Base-by-base conservation (phyloP, 768 basidiomycete genomes). In the Hydnum rufescens region DNA sequence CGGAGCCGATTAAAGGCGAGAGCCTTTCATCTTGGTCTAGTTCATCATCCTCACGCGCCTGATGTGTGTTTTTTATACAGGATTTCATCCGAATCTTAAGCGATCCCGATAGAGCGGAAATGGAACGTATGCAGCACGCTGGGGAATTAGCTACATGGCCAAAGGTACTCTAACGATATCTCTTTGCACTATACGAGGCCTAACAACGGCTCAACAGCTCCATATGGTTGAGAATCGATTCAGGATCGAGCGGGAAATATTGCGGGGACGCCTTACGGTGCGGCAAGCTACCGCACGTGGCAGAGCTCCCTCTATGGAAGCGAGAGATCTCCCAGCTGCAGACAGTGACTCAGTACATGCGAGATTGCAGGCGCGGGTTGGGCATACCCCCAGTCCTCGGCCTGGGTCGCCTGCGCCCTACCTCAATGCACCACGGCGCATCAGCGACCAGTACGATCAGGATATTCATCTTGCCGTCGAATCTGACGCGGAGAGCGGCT, bases 141-240 rank as follows among this genome's bases (percentile, higher is more conserved):
- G 95, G 95, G 6, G 73, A 95, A 65, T 63, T 76, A 5, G 93
- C 89, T 28, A 85, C 95, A n/a, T 99, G 89, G 89, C 93, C 95
- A 0, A 96, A 93, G 70, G 85, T 93, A 57, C 53, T 68, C 6
- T 23, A 5, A 25, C 48, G 4, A 3, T 48, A 19, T 32, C 28
- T 26, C 6, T 50, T 50, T 16, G 6, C 13, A 30, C 25, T 32
- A 8, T 18, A 18, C 26, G 16, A 16, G 16, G 18, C 31, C 28
- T 18, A 8, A 6, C 16, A 6, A 18, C 31, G 16, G 13, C 36
- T 19, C 6, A 6, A 29, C 59, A 92, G 89, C 67, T 95, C 13
- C 88, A 87, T 59, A 96, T 97, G 76, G 85, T 96, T 54, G 78
- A 82, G 61, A 96, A 97, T 63, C 74, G 93, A n/a, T 72, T 77